Evolutionary conservation across 352 stramenopile genomes (phyloP).

Genomic region (Thalassiosira mediterranea): DNA sequence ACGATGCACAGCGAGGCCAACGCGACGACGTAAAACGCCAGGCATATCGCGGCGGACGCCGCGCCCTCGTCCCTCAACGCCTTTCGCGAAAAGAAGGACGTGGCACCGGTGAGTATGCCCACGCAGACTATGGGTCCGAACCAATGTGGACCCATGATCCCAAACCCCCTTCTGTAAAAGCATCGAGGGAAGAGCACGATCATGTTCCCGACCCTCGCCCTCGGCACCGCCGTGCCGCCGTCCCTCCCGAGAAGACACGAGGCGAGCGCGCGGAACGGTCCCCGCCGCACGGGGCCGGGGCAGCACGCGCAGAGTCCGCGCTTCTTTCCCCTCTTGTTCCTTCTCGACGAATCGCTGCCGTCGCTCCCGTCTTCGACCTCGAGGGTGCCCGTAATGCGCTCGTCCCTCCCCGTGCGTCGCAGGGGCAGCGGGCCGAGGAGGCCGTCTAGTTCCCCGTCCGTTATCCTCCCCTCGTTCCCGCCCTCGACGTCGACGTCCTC

Average conservation of each 20-base stretch:
- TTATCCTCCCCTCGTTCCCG: conserved; percentile 12
- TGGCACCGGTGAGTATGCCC: conserved; percentile 51
- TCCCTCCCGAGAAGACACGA: no score
- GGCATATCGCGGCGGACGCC: conserved; percentile 55
- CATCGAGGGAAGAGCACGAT: conserved; percentile 65
- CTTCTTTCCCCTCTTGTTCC: neutral
- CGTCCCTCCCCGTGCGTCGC: no score
- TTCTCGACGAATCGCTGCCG: no score
- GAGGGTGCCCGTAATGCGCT: no score
- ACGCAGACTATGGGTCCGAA: conserved; percentile 62
- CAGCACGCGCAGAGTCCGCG: conserved; percentile 23
- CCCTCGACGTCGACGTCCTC: conserved; percentile 32
- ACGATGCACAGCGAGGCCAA: conserved; percentile 52
- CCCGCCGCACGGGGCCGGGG: conserved; percentile 7
- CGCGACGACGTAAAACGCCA: conserved; percentile 56
- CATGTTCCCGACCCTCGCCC: conserved; percentile 68
- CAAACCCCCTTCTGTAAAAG: conserved; percentile 57
- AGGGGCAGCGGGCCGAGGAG: conserved; percentile 42
- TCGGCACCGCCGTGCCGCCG: no score
- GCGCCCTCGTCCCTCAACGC: conserved; percentile 38
- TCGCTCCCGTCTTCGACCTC: no score
- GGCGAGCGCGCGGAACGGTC: conserved; percentile 9
- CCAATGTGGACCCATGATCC: conserved; percentile 75
- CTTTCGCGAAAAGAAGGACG: conserved; percentile 47
- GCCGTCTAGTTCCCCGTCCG: conserved; percentile 46